Percentiles rank a stretch among this genome's conserved stretches.
Evolutionary conservation across 352 stramenopile species (phyloP).

Genomic region (Phytophthora ohioensis): DNA sequence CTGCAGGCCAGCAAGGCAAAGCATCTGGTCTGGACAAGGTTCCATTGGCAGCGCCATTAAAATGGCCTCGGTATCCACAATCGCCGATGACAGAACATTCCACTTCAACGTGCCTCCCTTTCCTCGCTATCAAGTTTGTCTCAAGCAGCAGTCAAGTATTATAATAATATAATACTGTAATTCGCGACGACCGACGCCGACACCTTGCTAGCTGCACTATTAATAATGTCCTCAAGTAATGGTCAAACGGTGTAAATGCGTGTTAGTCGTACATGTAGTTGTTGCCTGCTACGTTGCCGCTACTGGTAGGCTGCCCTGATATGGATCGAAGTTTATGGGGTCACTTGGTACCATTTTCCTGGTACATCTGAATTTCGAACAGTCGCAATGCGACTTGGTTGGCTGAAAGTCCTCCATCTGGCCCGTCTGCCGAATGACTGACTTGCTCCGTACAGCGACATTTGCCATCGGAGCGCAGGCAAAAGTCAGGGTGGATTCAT

Average conservation of each 20-base stretch:
- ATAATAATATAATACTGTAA: not conserved
- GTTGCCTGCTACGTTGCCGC: not conserved
- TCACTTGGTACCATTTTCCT: constrained; percentile 2
- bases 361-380: constrained; percentile 26
- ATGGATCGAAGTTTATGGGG: not conserved
- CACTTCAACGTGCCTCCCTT: constrained; percentile 12
- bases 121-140: constrained; percentile 3
- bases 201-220: not conserved
- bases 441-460: constrained; percentile 18
- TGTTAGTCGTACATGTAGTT: no score
- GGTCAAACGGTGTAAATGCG: no score
- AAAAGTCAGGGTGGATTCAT: constrained; percentile 15
- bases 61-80: constrained; percentile 9
- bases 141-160: not conserved
- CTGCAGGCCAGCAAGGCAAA: no score
- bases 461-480: not conserved
- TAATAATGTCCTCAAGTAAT: no score
- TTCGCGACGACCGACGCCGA: not conserved
- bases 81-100: not conserved
- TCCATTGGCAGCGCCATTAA: no score
- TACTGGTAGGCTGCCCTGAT: constrained; percentile 2
- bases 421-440: constrained; percentile 12
- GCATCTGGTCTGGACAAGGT: no score
- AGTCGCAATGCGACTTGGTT: constrained; percentile 5
- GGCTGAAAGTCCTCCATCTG: constrained; percentile 9